phyloP scores from a whole-genome alignment of 495 filamentous ascomycete genomes.

The Barbatosphaeria neglecta region DNA sequence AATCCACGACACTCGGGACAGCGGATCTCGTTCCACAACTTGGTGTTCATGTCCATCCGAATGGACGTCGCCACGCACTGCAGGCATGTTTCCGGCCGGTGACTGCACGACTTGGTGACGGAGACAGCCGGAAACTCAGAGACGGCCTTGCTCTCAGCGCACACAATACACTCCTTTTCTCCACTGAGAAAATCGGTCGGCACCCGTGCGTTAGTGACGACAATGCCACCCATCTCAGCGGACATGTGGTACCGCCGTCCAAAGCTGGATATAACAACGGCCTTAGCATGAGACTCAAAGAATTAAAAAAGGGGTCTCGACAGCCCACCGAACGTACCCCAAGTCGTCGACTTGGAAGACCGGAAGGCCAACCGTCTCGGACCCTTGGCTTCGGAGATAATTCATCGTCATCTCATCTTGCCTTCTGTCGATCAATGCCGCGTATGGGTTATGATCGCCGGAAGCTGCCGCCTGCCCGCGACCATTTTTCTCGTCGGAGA shows the following conservation, averaged over 20 bases:
- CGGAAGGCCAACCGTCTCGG: background rate
- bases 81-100: conserved; percentile 13
- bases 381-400: conserved; percentile 1
- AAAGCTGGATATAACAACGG: conserved; percentile 1
- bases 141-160: conserved; percentile 13
- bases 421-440: conserved; percentile 1
- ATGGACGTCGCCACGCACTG: conserved; percentile 16
- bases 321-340: background rate
- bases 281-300: background rate
- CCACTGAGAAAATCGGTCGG: conserved; percentile 1
- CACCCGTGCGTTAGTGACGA: conserved; percentile 5
- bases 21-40: conserved; percentile 8
- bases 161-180: conserved; percentile 15
- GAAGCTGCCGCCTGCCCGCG: background rate
- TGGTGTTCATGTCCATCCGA: conserved; percentile 9
- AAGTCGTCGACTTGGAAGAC: background rate
- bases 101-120: conserved; percentile 15
- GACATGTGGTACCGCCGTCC: conserved; percentile 10
- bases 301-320: background rate
- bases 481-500: background rate
- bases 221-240: background rate
- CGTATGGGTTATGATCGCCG: conserved; percentile 2
- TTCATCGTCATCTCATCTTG: conserved; percentile 7
- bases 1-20: conserved; percentile 20
- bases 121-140: conserved; percentile 9